Evolutionary conservation across 768 basidiomycete genomes (phyloP), one percentile per base, ranked within the genome.

Genomic region (Tubosaeta brunneosetosa): DNA sequence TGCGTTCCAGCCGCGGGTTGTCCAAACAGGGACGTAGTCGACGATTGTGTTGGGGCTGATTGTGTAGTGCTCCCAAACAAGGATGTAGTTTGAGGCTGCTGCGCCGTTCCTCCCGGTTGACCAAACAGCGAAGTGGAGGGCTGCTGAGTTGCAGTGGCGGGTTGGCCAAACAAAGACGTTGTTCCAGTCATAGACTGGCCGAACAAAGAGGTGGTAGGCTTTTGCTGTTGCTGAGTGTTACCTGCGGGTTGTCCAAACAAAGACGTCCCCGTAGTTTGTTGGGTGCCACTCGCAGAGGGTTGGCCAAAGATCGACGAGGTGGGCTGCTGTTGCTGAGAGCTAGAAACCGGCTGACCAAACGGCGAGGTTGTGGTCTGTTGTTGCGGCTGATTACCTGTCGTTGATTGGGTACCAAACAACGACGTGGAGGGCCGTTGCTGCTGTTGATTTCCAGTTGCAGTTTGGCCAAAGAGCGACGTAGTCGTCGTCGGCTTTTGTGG

Each of bases 221-320:
- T 69, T 33, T 61, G 62, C 41, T 63, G 69, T 45, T 65, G 69
- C 31, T 62, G 62, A 49, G 54, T 17, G 10, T 43, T 27, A 47
- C 61, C 49, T 49, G 57, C 57, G 16, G 66, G 57, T 49, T 75
- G 71, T 9, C 77, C 74, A 58, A 80, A 78, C 17, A 77, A 45
- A 1, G 72, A 64, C 2, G 62, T 55, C 13, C 62, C 48, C 1
- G 60, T 52, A 46, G 49, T 25, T 36, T 69, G 69, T 26, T 71
- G 74, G 42, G 55, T 70, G 16, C 60, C 58, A n/a, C 57, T 50
- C 31, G 67, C 51, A 3, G 71, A 41, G 1, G 55, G 58, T 31
- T 65, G 64, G n/a, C 65, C 57, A 29, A 64, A 61, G 12, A 74
- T 48, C 7, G 73, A 65, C 0, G 60, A 53, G 6, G 62, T 32